Evolutionary conservation across 345 rosid species (phyloP), one percentile per base, ranked within the genome.

Genomic region (Camelina sativa): DNA sequence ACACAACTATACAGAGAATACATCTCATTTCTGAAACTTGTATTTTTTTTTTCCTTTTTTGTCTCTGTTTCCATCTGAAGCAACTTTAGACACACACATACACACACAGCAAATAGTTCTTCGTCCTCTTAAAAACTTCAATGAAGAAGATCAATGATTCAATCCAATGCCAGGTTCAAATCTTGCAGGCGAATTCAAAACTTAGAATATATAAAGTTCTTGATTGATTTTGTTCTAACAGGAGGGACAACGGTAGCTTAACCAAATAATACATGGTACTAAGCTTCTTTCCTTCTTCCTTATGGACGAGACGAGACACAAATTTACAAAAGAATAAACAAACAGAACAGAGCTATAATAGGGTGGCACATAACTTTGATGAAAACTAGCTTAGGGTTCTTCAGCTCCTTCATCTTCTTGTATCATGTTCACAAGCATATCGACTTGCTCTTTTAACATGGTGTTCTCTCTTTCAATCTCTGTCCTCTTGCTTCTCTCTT

Each of bases 381-480:
- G 9, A 40, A 16, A 61, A 6, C 59, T 62, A 67, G 32, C 80
- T 76, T 77, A 90, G 25, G 89, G 85, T 71, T 84, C 83, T 46
- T 83, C 82, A 17, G 81, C 16, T 58, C 64, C 85, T 78, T 87
- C 84, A 65, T 92, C 84, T 62, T 92, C 90, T 22, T 86, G 89
- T 61, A 93, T 72, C 98, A 93, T 83, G 83, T 76, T 89, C 85
- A 89, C 87, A 72, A 93, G 79, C 97, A 93, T 88, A 22, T 84
- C 77, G 52, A 93, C 69, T 76, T 93, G 98, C 19, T 93, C 97
- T 76, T 86, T 86, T 73, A 91, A 86, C 90, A 91, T 77, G 8
- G 78, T 55, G 30, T 93, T 93, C 52, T 91, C 97, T 76, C 98
- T 88, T 76, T 91, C 94, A 8, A 91, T 88, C 71, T 86, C 90